Evolutionary conservation across 257 asterid genomes (phyloP).

Genomic region (Cruciata laevipes): DNA sequence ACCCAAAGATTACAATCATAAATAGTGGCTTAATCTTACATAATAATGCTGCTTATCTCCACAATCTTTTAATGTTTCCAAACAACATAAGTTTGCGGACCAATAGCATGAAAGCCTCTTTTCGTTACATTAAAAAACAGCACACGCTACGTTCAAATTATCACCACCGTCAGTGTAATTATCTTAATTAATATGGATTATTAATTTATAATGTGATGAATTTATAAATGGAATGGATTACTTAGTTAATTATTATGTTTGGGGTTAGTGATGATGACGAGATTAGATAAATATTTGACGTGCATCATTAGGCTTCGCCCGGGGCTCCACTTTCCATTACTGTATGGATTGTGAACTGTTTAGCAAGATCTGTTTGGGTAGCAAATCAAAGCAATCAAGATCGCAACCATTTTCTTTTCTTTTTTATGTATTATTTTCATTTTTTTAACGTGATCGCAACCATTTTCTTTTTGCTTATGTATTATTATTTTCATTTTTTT

Average conservation of each 20-base stretch:
- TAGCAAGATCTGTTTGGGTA: slow-evolving; percentile 35
- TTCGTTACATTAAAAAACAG: slow-evolving; percentile 1
- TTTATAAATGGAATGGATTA: slow-evolving; percentile 11
- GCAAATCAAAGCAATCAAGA: slow-evolving; percentile 36
- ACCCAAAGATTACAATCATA: slow-evolving; percentile 7
- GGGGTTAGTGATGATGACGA: slow-evolving; percentile 30
- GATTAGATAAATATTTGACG: slow-evolving; percentile 25
- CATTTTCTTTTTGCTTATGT: neutral
- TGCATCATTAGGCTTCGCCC: slow-evolving; percentile 21
- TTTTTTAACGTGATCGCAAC: slow-evolving; percentile 14
- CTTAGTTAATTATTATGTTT: slow-evolving; percentile 18
- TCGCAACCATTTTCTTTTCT: slow-evolving; percentile 8
- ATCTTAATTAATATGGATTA: neutral
- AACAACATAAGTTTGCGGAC: slow-evolving; percentile 5
- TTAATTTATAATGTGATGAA: no score
- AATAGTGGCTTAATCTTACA: slow-evolving; percentile 9
- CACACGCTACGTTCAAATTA: neutral
- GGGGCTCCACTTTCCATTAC: slow-evolving; percentile 33
- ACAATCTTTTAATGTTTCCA: slow-evolving; percentile 8
- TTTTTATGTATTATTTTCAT: neutral
- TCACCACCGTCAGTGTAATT: neutral
- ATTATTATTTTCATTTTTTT: neutral
- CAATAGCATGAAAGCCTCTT: slow-evolving; percentile 9
- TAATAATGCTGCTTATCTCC: slow-evolving; percentile 13
- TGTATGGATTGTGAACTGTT: slow-evolving; percentile 12